Evolutionary conservation across 140 eudicot species (phyloP).

Genomic region (Cichorium intybus): DNA sequence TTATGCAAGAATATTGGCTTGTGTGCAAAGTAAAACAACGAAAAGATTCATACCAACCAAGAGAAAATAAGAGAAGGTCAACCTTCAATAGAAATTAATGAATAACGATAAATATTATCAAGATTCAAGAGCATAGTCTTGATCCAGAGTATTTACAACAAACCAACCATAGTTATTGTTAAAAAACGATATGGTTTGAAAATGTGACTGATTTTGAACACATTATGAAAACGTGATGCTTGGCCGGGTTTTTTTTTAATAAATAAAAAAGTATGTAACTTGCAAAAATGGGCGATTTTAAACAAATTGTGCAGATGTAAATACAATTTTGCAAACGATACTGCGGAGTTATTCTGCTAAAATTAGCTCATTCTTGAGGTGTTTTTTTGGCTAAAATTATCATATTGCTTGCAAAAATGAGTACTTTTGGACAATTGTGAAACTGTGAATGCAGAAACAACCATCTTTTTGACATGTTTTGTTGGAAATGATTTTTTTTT

Average conservation of each 20-base stretch:
- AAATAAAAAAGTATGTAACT: not conserved
- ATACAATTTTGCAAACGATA: not conserved
- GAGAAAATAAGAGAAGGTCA: no score
- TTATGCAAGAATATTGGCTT: no score
- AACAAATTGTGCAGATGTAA: not conserved
- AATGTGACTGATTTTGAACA: not conserved
- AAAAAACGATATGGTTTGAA: not conserved
- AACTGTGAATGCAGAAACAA: not conserved
- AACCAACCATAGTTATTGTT: no score
- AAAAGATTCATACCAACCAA: no score
- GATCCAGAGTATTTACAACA: no score
- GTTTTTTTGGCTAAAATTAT: not conserved
- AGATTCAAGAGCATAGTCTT: no score
- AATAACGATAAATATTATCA: no score
- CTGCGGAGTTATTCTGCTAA: not conserved
- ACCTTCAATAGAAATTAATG: no score
- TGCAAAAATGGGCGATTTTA: not conserved
- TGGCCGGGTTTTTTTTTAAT: not conserved
- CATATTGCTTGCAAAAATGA: not conserved
- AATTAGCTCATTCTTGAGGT: slow-evolving; percentile 1
- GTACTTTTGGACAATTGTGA: not conserved
- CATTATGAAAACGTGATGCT: not conserved
- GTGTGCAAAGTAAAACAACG: no score
- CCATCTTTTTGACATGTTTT: not conserved
- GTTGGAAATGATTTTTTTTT: not conserved